Evolutionary conservation across 1,139 yeast genomes (phyloP), one percentile per base, ranked within the genome.

Genomic region (Geotrichum reessii): DNA sequence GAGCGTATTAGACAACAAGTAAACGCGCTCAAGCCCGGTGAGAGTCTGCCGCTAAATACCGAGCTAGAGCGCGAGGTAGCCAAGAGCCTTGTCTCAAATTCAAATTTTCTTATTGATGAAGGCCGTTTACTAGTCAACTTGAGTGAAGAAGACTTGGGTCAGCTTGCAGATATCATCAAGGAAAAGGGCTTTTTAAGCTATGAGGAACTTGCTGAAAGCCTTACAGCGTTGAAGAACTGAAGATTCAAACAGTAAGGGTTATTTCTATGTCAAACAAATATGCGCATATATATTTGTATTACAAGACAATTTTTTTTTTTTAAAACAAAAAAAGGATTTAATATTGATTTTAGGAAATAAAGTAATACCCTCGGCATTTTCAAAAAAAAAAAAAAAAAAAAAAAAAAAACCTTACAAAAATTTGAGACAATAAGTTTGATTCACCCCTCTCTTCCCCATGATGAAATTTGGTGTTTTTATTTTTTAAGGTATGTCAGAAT

Each of bases 11-110:
- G 59, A 14, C 28, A 52, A 17, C 31, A 31, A 14, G 40, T 59
- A 25, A 55, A 57, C n/a, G 57, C 49, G 14, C 47, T 59, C 11
- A 25, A 54, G 22, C 50, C 60, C 19, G 62, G 62, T 14, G 22
- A 22, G 21, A 48, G 37, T 4, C 24, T 40, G 33, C 27, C 21
- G 37, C 42, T 57, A n/a, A 53, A 52, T 14, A 52, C 56, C 2
- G 56, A 57, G 17, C 17, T 52, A 37, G 59, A 57, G 17, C 51
- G 48, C 12, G 56, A 49, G 46, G 37, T 55, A 14, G 59, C 59
- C 17, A 47, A 53, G 24, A 14, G 31, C 25, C 17, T 53, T 17
- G 47, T 37, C 12, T 14, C 37, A 8, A 48, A 31, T 11, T 6
- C 25, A 28, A 49, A 21, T 40, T 57, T 57, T 52, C 53, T 59